Base-by-base conservation (phyloP, 768 basidiomycete species). In the Gloeopeniophorella convolvens region DNA sequence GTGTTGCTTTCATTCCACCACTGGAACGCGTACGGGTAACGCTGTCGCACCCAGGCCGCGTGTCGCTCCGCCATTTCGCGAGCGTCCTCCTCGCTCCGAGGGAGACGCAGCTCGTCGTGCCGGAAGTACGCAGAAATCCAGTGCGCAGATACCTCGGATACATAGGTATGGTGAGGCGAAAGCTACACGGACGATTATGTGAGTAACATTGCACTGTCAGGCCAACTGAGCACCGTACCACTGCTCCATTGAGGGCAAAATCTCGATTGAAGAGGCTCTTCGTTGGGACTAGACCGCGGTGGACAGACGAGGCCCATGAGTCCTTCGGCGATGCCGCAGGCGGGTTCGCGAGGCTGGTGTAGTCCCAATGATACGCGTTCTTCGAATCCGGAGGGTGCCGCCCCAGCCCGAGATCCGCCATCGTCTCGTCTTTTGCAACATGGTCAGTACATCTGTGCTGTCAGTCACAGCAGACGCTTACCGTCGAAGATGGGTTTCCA, bases 51-150 rank as follows among this genome's bases (percentile, higher is more conserved):
- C 79, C 80, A 83, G 5, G 73, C 72, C 0, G 75, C 70, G 12
- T 72, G 65, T 5, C 67, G 62, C 41, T 77, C 77, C 0, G 78
- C 66, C 20, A 63, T 56, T 0, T 41, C 66, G 16, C 71, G 55
- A 0, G 82, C 82, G 12, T 75, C 72, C 40, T 77, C 76, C 0
- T 65, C 52, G 0, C 74, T 70, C 4, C 60, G 49, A 1, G 82
- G 66, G 3, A 83, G 62, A 1, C 65, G 68, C 70, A 83, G 65
- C 7, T 59, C 54, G 53, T 85, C 83, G 1, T 60, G 62, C 0
- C 75, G 71, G 58, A 85, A 82, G 59, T 81, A 80, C 4, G 79
- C 71, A 0, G 80, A 80, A 36, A 82, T 79, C 80, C 80, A 84
- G 56, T 84, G 81, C 0, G 82, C 71, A 2, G 64, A 65, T 1